A percentile compares a stretch with the other conserved stretches of the same genome.
These are phyloP conservation scores for Fusarium buharicum DNA, from an alignment of 2,329 filamentous ascomycete species.

Conservation along the genomic window DNA sequence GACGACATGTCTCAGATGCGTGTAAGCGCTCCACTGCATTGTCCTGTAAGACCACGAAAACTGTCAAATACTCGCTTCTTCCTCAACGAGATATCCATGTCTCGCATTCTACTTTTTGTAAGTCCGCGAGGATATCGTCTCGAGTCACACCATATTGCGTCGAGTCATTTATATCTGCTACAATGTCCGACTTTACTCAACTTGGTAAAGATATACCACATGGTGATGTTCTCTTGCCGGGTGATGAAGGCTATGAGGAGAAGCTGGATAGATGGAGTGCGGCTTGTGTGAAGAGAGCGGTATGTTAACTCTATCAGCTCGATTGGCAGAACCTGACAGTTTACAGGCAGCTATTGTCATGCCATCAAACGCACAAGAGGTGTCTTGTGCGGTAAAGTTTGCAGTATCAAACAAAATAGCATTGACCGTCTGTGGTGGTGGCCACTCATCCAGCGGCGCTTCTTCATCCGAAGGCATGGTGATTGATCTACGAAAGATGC, in stretches of 20 bases:
- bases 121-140: not conserved
- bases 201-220: constrained; percentile 21
- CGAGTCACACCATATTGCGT: not conserved
- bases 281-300: constrained; percentile 50
- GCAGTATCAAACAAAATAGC: constrained; percentile 53
- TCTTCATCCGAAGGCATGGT: constrained; percentile 62
- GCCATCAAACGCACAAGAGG: constrained; percentile 52
- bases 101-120: not conserved
- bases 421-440: constrained; percentile 64
- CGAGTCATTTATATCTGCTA: not conserved
- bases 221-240: constrained; percentile 47
- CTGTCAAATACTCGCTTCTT: constrained; percentile 23
- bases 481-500: constrained; percentile 64
- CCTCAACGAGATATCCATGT: constrained; percentile 1
- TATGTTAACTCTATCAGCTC: constrained; percentile 13
- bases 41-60: constrained; percentile 22
- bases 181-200: constrained; percentile 33
- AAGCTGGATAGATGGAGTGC: constrained; percentile 51
- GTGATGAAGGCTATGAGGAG: constrained; percentile 47
- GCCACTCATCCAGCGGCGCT: constrained; percentile 64
- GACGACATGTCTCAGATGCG: constrained; percentile 41
- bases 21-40: constrained; percentile 18
- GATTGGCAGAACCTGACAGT: not conserved
- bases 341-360: constrained; percentile 54
- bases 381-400: constrained; percentile 39